A percentile compares a stretch with the other conserved stretches of the same genome.
phyloP scores from a whole-genome alignment of 208 protist genomes.

The Leishmania turanica region DNA sequence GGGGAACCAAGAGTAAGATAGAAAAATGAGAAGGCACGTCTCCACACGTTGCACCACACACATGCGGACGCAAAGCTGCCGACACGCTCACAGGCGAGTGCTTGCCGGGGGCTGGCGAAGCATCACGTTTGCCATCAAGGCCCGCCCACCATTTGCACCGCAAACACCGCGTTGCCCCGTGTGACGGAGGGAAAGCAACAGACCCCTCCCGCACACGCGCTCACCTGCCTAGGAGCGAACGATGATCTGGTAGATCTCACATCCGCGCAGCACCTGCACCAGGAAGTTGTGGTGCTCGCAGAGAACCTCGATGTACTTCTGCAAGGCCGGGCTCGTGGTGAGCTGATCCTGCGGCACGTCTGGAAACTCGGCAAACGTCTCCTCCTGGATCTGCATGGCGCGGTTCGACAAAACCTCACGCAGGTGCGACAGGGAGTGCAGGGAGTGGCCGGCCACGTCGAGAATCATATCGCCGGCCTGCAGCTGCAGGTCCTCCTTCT shows the following conservation, averaged over 20 bases:
- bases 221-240: slow-evolving; percentile 47
- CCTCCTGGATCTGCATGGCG: slow-evolving; percentile 81
- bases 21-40: background rate
- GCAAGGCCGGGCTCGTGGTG: slow-evolving; percentile 74
- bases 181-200: background rate
- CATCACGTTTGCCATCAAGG: background rate
- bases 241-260: slow-evolving; percentile 89
- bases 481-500: slow-evolving; percentile 75
- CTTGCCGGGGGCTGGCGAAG: background rate
- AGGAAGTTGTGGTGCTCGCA: slow-evolving; percentile 92
- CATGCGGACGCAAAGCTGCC: background rate
- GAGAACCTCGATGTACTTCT: slow-evolving; percentile 86
- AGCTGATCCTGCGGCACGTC: slow-evolving; percentile 59
- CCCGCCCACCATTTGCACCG: background rate
- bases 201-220: background rate
- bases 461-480: slow-evolving; percentile 91
- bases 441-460: slow-evolving; percentile 76
- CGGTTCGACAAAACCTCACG: slow-evolving; percentile 81
- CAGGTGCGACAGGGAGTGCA: slow-evolving; percentile 87
- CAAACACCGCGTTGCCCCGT: background rate
- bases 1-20: background rate
- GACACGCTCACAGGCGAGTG: background rate
- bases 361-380: slow-evolving; percentile 78
- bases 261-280: slow-evolving; percentile 84
- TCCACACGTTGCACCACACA: background rate